Percentiles rank a stretch among this genome's conserved stretches.
Evolutionary conservation across 2,329 filamentous ascomycete species (phyloP).

Genomic region (Xylaria sp.): DNA sequence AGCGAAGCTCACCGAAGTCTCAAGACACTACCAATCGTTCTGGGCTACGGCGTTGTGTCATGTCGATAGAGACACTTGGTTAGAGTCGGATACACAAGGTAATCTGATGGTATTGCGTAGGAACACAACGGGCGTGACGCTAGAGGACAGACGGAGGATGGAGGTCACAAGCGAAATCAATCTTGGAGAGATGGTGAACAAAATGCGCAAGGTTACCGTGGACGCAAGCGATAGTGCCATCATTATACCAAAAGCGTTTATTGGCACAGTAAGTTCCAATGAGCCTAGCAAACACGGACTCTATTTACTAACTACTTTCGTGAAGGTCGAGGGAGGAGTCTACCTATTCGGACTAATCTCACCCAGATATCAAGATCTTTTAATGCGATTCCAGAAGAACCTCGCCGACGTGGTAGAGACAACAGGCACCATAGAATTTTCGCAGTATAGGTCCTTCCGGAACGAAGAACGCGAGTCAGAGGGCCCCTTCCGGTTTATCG

Average conservation of each 20-base stretch:
- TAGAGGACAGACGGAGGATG: slow-evolving; percentile 77
- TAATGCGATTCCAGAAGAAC: slow-evolving; percentile 82
- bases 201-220: slow-evolving; percentile 80
- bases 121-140: slow-evolving; percentile 77
- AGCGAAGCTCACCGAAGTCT: slow-evolving; percentile 76
- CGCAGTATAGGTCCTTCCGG: slow-evolving; percentile 83
- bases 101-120: slow-evolving; percentile 85
- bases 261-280: slow-evolving; percentile 78
- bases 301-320: slow-evolving; percentile 26
- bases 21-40: slow-evolving; percentile 81
- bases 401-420: slow-evolving; percentile 74
- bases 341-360: slow-evolving; percentile 89
- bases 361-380: slow-evolving; percentile 76
- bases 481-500: slow-evolving; percentile 87
- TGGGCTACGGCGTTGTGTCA: slow-evolving; percentile 85
- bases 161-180: slow-evolving; percentile 83
- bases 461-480: slow-evolving; percentile 76
- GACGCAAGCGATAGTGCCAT: slow-evolving; percentile 71
- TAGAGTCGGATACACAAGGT: slow-evolving; percentile 87
- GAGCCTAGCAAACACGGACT: background rate
- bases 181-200: slow-evolving; percentile 93
- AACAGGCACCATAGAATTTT: slow-evolving; percentile 80
- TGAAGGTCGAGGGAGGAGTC: slow-evolving; percentile 85
- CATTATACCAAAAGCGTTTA: slow-evolving; percentile 84
- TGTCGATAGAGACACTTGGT: slow-evolving; percentile 78